Base-by-base conservation (phyloP, 208 protist species). In the Leishmania martiniquensis region DNA sequence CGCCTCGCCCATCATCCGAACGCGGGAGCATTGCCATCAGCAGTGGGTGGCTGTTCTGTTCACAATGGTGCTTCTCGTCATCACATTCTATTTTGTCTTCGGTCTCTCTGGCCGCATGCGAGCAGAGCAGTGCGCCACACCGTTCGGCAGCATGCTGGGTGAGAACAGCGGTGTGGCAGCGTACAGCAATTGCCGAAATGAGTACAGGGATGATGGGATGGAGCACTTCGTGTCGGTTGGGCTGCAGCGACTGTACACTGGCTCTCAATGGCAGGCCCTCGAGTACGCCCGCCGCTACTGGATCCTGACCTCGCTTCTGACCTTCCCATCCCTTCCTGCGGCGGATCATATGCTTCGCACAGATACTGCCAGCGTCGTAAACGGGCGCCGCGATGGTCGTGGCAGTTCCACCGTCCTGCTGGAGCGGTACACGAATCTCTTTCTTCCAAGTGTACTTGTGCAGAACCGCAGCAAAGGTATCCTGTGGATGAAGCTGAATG, bases 201-300 rank as follows among this genome's bases (percentile, higher is more conserved):
- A 65, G 62, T 91, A 88, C 65, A 81, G 79, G 51, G 81, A 72
- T 13, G 83, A 86, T 72, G 65, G 79, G 39, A 82, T 91, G 77
- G 78, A 89, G 55, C 84, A 91, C 87, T 93, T 87, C 73, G 78
- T 94, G 6, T 80, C 81, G n/a, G 65, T 91, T 9, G 88, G 87
- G 20, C 74, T 91, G 45, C 81, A 85, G 68, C 81, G 83, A 2
- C 65, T 91, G 2, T 87, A 89, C 69, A 93, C 87, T 42, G 92
- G 92, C 39, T 44, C 83, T n/a, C 87, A 90, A 67, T 96, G 92
- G 92, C 72, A 81, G 42, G 80, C 84, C 25, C 67, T 94, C 42
- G 92, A 96, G 83, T 96, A 93, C 75, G 85, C 82, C 20, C 86
- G 88, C 20, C 89, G 92, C 42, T 93, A 86, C 77, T 94, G 89